A percentile compares a stretch with the other conserved stretches of the same genome.
phyloP scores from a whole-genome alignment of 148 eudicot species.

The Drosera capensis region DNA sequence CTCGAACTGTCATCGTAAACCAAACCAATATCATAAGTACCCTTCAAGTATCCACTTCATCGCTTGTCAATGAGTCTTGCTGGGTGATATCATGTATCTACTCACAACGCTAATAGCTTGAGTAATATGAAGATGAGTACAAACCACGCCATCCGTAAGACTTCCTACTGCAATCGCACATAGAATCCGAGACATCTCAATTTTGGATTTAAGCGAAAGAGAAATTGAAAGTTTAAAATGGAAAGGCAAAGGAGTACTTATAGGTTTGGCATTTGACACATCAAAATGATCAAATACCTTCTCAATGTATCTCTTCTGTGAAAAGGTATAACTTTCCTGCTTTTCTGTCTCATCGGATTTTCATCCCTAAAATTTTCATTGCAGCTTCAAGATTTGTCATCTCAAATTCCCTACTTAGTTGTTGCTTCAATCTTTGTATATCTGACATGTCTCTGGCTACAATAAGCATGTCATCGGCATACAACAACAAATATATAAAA shows the following conservation, averaged over 20 bases:
- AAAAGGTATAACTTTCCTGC: background rate
- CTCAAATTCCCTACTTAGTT: background rate
- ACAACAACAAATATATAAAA: background rate
- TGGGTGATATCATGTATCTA: background rate
- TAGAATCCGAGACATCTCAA: background rate
- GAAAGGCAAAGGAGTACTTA: background rate
- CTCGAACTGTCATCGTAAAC: background rate
- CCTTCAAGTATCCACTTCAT: background rate
- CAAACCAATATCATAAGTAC: background rate
- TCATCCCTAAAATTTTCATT: background rate
- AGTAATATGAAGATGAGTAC: background rate
- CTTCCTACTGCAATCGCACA: background rate
- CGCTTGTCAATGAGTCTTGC: background rate
- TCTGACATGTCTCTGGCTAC: background rate
- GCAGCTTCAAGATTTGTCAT: background rate
- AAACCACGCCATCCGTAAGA: background rate
- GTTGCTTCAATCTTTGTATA: background rate
- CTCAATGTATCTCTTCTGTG: background rate
- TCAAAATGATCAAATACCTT: background rate
- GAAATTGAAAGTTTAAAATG: background rate
- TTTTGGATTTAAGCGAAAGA: background rate
- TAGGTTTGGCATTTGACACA: background rate
- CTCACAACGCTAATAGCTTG: background rate
- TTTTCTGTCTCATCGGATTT: background rate
- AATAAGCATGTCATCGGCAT: too few species aligned